Evolutionary conservation across 371 early-diverging fungal species (phyloP).

Genomic region (Rhizopus stolonifer): DNA sequence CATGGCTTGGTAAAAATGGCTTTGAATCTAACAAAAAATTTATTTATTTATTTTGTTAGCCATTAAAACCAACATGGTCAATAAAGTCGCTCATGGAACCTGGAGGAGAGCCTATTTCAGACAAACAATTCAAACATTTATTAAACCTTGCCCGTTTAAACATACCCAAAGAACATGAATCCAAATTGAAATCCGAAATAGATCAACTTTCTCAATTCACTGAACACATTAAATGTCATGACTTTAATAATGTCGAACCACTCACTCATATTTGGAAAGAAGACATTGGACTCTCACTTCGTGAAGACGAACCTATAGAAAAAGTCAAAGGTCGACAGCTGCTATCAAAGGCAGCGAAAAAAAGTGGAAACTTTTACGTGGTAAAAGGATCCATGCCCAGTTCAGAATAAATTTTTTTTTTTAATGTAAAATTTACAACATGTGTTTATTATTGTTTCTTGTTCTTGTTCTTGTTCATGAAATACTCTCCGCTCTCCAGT

Average conservation of each 20-base stretch:
- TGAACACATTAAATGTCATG: slow-evolving; percentile 24
- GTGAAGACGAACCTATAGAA: slow-evolving; percentile 16
- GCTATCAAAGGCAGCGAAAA: slow-evolving; percentile 26
- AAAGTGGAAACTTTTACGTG: slow-evolving; percentile 37
- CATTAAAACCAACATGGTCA: slow-evolving; percentile 36
- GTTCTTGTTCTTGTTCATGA: slow-evolving; percentile 70
- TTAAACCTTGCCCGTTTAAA: slow-evolving; percentile 32
- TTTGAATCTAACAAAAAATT: not conserved
- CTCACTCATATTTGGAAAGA: slow-evolving; percentile 38
- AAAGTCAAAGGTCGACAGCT: slow-evolving; percentile 23
- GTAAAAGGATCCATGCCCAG: slow-evolving; percentile 22
- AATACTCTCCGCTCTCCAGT: slow-evolving; percentile 96
- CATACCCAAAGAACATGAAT: slow-evolving; percentile 11
- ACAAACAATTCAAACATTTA: slow-evolving; percentile 35
- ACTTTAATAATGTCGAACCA: slow-evolving; percentile 22
- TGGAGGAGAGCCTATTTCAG: slow-evolving; percentile 19
- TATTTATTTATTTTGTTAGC: slow-evolving; percentile 12
- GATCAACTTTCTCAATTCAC: slow-evolving; percentile 35
- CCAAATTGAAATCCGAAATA: slow-evolving; percentile 29
- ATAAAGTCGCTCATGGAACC: slow-evolving; percentile 24
- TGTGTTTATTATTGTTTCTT: not conserved
- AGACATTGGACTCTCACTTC: slow-evolving; percentile 17
- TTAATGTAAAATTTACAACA: not conserved
- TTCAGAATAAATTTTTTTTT: slow-evolving; percentile 1
- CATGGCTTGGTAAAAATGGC: slow-evolving; percentile 16